Evolutionary conservation across 768 basidiomycete genomes (phyloP).

Genomic region (Multifurca ochricompacta): DNA sequence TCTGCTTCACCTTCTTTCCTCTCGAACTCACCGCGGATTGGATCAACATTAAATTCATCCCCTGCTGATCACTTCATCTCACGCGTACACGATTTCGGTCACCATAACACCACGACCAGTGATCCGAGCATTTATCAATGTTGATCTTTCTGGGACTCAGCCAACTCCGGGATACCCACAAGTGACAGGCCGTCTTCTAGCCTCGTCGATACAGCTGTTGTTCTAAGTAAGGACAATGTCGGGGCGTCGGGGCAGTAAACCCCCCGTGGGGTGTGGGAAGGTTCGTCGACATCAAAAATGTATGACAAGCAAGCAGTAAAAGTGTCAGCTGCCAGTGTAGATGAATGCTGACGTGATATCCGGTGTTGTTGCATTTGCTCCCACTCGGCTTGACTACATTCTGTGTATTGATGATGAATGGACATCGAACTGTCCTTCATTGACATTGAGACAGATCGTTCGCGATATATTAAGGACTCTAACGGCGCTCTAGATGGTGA

Average conservation of each 20-base stretch:
- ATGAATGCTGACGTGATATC: constrained; percentile 26
- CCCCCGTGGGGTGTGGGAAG: constrained; percentile 35
- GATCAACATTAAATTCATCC: too few species aligned
- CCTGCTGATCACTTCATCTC: too few species aligned
- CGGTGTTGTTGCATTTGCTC: constrained; percentile 59
- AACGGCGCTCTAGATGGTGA: constrained; percentile 42
- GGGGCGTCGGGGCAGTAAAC: constrained; percentile 53
- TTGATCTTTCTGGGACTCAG: constrained; percentile 54
- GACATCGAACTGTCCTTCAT: constrained; percentile 29
- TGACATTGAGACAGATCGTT: constrained; percentile 55
- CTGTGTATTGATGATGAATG: constrained; percentile 45
- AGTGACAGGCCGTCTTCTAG: constrained; percentile 33
- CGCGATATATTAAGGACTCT: constrained; percentile 39
- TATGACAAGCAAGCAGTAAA: neutral
- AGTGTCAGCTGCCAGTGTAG: constrained; percentile 37
- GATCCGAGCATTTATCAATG: constrained; percentile 46
- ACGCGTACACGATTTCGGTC: neutral
- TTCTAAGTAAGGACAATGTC: constrained; percentile 63
- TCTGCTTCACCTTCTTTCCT: too few species aligned
- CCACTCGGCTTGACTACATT: constrained; percentile 52
- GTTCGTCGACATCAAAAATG: constrained; percentile 25
- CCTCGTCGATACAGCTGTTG: constrained; percentile 34
- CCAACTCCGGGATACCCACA: constrained; percentile 43
- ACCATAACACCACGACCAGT: constrained; percentile 27
- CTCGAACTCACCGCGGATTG: too few species aligned